Conservation (phyloP, 495 filamentous ascomycete genomes). For the Lentithecium fluviatile region DNA sequence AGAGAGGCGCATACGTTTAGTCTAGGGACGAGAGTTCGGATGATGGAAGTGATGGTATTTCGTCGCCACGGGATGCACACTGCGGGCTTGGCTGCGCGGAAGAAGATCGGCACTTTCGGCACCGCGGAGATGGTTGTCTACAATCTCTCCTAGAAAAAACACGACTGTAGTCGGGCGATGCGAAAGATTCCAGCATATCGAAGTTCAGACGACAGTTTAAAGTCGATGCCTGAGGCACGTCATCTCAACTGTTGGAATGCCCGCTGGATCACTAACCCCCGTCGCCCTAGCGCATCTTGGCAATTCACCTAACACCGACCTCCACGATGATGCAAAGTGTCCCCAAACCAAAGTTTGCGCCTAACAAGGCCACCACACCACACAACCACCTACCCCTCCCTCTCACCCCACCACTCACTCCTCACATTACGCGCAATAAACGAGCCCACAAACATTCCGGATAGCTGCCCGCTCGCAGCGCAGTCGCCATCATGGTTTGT, state of each 20-base stretch:
- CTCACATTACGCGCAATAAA: neutral
- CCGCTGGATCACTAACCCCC: constrained; percentile 1
- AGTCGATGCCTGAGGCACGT: neutral
- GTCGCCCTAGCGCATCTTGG: constrained; percentile 7
- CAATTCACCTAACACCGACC: constrained; percentile 4
- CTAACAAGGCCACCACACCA: constrained; percentile 5
- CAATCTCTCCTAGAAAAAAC: too few species aligned
- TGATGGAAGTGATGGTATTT: too few species aligned
- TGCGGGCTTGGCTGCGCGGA: too few species aligned
- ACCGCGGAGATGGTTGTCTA: too few species aligned
- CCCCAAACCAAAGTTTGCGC: constrained; percentile 12
- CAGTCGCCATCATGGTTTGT: neutral
- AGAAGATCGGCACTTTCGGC: too few species aligned
- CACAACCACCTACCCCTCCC: neutral
- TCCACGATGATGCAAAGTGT: constrained; percentile 24
- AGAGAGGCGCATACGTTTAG: too few species aligned
- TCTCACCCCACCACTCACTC: neutral
- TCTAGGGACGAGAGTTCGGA: too few species aligned
- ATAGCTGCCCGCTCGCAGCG: neutral
- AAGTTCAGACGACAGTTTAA: too few species aligned
- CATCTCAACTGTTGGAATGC: too few species aligned
- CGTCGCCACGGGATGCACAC: too few species aligned
- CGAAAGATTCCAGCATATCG: too few species aligned
- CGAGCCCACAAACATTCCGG: neutral
- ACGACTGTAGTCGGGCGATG: too few species aligned